Conservation (phyloP, 169 alveolate genomes). For the Plasmodium inui region DNA sequence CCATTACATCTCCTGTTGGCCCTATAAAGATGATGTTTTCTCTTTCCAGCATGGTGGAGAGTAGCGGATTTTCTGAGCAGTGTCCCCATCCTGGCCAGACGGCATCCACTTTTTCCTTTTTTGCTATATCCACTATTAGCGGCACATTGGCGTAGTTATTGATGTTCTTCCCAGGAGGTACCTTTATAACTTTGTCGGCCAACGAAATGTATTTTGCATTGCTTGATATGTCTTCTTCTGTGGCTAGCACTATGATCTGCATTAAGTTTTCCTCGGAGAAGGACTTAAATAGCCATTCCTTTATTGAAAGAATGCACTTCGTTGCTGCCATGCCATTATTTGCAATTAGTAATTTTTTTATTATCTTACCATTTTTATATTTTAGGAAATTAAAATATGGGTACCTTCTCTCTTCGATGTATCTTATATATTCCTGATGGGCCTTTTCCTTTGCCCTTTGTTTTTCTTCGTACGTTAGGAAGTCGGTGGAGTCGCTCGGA, state of each 20-base stretch:
- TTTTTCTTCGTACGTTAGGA: conserved; percentile 66
- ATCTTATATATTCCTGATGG: conserved; percentile 17
- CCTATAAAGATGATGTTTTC: conserved; percentile 92
- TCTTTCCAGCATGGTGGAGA: conserved; percentile 86
- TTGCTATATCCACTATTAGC: conserved; percentile 80
- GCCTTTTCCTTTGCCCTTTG: conserved; percentile 42
- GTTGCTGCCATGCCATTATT: conserved; percentile 83
- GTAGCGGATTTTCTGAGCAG: conserved; percentile 92
- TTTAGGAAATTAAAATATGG: conserved; percentile 62
- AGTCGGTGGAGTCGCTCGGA: not conserved
- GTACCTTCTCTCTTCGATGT: conserved; percentile 57
- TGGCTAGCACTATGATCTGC: conserved; percentile 81
- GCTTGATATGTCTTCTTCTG: conserved; percentile 80
- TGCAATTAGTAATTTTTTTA: conserved; percentile 78
- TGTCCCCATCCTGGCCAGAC: conserved; percentile 98
- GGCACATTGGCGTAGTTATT: conserved; percentile 80
- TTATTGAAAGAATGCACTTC: conserved; percentile 79
- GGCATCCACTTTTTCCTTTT: conserved; percentile 89
- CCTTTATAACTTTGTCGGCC: conserved; percentile 80
- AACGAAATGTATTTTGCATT: conserved; percentile 78
- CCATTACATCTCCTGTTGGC: conserved; percentile 91
- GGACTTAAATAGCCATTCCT: conserved; percentile 81
- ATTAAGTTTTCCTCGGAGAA: conserved; percentile 80
- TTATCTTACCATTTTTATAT: conserved; percentile 46
- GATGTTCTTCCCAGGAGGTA: conserved; percentile 78